Conservation (phyloP, 176 grass and related monocot species). For the Phragmites australis region DNA sequence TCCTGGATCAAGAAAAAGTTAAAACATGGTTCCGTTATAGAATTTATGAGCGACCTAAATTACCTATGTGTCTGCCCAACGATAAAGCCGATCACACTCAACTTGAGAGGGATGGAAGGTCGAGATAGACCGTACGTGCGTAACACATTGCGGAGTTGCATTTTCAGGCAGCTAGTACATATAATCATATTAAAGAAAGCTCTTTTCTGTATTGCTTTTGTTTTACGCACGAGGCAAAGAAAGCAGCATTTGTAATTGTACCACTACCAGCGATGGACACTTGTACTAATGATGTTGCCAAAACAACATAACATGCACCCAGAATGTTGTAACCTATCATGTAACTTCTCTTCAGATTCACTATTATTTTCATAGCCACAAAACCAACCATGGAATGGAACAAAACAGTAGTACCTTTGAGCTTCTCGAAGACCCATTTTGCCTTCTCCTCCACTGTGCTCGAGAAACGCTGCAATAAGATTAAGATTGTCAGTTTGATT, state of each 20-base stretch:
- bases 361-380: slow-evolving; percentile 23
- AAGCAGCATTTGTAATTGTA: neutral
- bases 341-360: slow-evolving; percentile 30
- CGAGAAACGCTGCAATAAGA: slow-evolving; percentile 69
- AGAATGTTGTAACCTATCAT: slow-evolving; percentile 27
- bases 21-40: no score
- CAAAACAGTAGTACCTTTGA: slow-evolving; percentile 66
- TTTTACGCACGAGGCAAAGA: slow-evolving; percentile 41
- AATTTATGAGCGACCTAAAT: no score
- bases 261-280: slow-evolving; percentile 4
- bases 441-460: slow-evolving; percentile 96
- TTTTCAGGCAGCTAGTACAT: slow-evolving; percentile 1
- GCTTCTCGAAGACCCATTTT: slow-evolving; percentile 98
- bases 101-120: no score
- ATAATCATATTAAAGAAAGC: slow-evolving; percentile 27
- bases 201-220: slow-evolving; percentile 37
- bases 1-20: no score
- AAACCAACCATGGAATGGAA: neutral
- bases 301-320: slow-evolving; percentile 18
- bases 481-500: neutral
- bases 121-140: no score
- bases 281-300: slow-evolving; percentile 38
- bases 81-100: no score
- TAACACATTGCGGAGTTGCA: no score
- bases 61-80: no score